phyloP scores from a whole-genome alignment of 1,139 yeast species.

The Candida gigantensis region DNA sequence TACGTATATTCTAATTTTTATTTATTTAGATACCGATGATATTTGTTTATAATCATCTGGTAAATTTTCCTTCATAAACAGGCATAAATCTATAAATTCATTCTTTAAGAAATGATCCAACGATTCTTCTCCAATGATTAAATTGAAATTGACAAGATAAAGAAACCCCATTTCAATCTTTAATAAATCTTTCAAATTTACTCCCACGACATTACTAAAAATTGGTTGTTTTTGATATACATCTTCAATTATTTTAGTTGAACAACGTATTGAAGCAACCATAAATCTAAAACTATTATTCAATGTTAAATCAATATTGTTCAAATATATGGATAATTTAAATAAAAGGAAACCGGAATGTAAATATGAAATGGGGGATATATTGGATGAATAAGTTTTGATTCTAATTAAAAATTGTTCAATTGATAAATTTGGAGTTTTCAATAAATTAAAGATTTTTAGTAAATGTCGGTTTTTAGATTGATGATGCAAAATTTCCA shows the following conservation, averaged over 20 bases:
- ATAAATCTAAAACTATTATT: conserved; percentile 42
- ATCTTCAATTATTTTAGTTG: conserved; percentile 46
- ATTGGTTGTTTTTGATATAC: conserved; percentile 44
- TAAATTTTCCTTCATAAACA: conserved; percentile 16
- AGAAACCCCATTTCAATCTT: conserved; percentile 45
- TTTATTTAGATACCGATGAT: not conserved
- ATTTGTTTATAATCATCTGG: conserved; percentile 9
- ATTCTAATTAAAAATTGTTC: conserved; percentile 40
- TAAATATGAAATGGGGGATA: conserved; percentile 42
- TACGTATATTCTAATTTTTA: not conserved
- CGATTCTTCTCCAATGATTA: conserved; percentile 38
- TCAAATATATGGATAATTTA: conserved; percentile 36
- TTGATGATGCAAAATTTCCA: conserved; percentile 23
- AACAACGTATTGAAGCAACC: conserved; percentile 46
- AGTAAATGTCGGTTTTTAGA: conserved; percentile 35
- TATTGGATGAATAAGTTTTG: conserved; percentile 43
- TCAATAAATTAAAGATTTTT: conserved; percentile 36
- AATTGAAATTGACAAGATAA: conserved; percentile 41
- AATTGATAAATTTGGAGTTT: conserved; percentile 38
- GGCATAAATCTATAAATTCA: conserved; percentile 30
- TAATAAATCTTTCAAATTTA: conserved; percentile 37
- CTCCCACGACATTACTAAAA: conserved; percentile 50
- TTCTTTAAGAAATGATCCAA: conserved; percentile 34
- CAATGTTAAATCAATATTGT: conserved; percentile 30
- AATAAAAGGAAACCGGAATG: conserved; percentile 44